Conservation (phyloP, 345 rosid species). For the Cardamine occulta region DNA sequence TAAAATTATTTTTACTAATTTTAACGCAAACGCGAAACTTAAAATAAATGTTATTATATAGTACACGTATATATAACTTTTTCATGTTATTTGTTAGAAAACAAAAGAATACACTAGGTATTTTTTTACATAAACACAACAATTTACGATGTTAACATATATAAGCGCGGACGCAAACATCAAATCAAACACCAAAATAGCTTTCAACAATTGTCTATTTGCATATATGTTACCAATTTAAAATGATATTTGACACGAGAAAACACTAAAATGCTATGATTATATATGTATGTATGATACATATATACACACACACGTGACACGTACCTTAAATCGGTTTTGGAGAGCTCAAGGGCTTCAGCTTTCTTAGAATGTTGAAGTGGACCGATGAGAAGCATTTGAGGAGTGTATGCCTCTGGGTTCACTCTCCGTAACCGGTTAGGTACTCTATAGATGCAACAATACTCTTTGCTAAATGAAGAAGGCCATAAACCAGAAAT, state of each 20-base stretch:
- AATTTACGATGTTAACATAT: not conserved
- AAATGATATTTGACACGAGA: constrained; percentile 9
- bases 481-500: constrained; percentile 37
- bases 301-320: not conserved
- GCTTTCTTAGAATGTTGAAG: constrained; percentile 40
- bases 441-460: constrained; percentile 41
- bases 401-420: constrained; percentile 44
- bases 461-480: constrained; percentile 1
- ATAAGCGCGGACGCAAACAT: not conserved
- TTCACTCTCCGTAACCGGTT: constrained; percentile 30
- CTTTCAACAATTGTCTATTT: not conserved
- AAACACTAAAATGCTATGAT: not conserved
- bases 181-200: not conserved
- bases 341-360: constrained; percentile 21
- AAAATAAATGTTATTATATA: not conserved
- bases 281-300: not conserved
- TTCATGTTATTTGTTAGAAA: not conserved
- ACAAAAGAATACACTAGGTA: not conserved
- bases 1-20: no score
- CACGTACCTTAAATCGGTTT: constrained; percentile 28
- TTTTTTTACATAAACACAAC: not conserved
- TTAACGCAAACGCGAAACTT: not conserved
- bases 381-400: constrained; percentile 41
- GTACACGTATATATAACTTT: not conserved
- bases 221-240: not conserved